Percentiles rank a stretch among this genome's conserved stretches.
Evolutionary conservation across 768 basidiomycete species (phyloP).

Genomic region (Termitomyces sp.): DNA sequence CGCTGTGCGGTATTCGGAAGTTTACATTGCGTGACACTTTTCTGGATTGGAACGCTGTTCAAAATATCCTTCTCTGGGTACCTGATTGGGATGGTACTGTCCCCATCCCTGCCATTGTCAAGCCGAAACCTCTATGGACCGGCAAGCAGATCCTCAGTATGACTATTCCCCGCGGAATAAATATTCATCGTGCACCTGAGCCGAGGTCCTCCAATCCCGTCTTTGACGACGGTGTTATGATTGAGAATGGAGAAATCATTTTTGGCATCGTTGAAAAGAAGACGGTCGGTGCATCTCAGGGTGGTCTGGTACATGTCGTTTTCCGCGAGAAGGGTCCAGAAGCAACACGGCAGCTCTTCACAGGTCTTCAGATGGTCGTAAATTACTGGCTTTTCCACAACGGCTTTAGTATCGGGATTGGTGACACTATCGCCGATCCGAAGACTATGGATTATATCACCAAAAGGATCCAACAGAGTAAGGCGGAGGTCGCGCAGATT

Average conservation of each 20-base stretch:
- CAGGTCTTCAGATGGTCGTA: conserved; percentile 90
- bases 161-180: conserved; percentile 92
- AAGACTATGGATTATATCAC: conserved; percentile 87
- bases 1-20: conserved; percentile 94
- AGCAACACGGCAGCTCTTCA: conserved; percentile 84
- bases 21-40: conserved; percentile 95
- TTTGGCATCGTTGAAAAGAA: conserved; percentile 98
- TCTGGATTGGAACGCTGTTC: conserved; percentile 92
- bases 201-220: conserved; percentile 76
- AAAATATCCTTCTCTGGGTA: conserved; percentile 97
- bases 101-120: conserved; percentile 90
- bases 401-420: conserved; percentile 98
- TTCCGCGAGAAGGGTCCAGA: conserved; percentile 98
- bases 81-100: conserved; percentile 95
- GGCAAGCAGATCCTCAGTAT: conserved; percentile 95
- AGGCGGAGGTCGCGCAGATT: conserved; percentile 69
- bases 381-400: conserved; percentile 99
- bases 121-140: conserved; percentile 96
- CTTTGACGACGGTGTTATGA: conserved; percentile 89
- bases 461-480: conserved; percentile 73
- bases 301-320: conserved; percentile 92
- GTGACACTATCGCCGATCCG: conserved; percentile 93
- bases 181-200: conserved; percentile 78
- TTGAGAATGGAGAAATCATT: conserved; percentile 95
- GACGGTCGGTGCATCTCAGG: conserved; percentile 94